These are phyloP conservation scores for Cryptosporidium andersoni DNA, from an alignment of 169 alveolate genomes.

Conservation along the genomic window DNA sequence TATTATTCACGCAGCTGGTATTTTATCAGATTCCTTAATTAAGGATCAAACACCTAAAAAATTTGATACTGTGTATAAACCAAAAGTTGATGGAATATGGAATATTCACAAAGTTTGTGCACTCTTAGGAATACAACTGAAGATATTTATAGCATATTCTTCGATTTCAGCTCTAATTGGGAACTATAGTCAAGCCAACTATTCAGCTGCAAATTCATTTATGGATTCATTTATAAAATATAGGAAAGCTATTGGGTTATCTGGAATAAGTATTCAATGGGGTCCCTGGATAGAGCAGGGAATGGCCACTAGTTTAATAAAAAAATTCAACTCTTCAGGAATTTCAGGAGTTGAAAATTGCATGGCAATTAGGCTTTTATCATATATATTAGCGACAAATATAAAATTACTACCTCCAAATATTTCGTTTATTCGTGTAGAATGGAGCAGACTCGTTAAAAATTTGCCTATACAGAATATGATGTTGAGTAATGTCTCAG, in stretches of 20 bases:
- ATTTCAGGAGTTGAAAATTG: slow-evolving; percentile 36
- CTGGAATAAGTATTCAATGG: slow-evolving; percentile 52
- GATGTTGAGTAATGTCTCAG: slow-evolving; percentile 1
- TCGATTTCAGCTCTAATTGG: slow-evolving; percentile 50
- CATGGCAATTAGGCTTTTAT: slow-evolving; percentile 20
- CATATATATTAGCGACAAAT: neutral
- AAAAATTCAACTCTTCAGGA: slow-evolving; percentile 43
- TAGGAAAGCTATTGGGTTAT: slow-evolving; percentile 30
- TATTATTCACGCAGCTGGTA: slow-evolving; percentile 80
- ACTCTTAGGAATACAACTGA: slow-evolving; percentile 6
- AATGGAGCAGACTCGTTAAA: slow-evolving; percentile 20
- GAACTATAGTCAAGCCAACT: slow-evolving; percentile 56
- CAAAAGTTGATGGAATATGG: slow-evolving; percentile 75
- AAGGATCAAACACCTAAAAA: slow-evolving; percentile 70
- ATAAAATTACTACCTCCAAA: neutral
- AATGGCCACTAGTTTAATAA: slow-evolving; percentile 26
- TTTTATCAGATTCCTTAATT: slow-evolving; percentile 75
- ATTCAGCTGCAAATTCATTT: slow-evolving; percentile 63
- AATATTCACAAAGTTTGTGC: slow-evolving; percentile 24
- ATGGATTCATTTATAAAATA: slow-evolving; percentile 57
- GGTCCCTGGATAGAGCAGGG: slow-evolving; percentile 70
- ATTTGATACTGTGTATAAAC: slow-evolving; percentile 74
- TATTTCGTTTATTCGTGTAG: slow-evolving; percentile 14
- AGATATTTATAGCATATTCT: slow-evolving; percentile 27
- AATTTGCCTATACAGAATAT: slow-evolving; percentile 12